Evolutionary conservation across 768 basidiomycete species (phyloP).

Genomic region (Kwoniella shandongensis): DNA sequence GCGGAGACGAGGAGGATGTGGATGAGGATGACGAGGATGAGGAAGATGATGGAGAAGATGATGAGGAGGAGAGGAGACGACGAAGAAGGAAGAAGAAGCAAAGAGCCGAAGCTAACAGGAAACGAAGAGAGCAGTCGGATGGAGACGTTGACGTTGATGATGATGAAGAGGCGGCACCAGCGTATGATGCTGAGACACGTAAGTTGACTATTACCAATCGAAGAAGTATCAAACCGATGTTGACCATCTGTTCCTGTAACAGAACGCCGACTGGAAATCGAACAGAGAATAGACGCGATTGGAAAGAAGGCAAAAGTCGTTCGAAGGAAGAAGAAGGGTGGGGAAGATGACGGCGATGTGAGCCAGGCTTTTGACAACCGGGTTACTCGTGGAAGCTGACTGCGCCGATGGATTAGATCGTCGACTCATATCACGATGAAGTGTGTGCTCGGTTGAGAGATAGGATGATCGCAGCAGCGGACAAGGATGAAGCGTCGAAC

Average conservation of each 20-base stretch:
- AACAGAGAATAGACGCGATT: constrained; percentile 82
- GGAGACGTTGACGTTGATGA: constrained; percentile 60
- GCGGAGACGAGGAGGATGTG: constrained; percentile 28
- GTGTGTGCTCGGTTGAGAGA: constrained; percentile 87
- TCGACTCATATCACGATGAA: constrained; percentile 85
- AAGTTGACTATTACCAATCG: constrained; percentile 4
- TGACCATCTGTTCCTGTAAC: no score
- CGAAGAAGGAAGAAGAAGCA: constrained; percentile 58
- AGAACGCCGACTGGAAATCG: constrained; percentile 76
- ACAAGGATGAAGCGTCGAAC: constrained; percentile 78
- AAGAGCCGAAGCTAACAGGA: constrained; percentile 57
- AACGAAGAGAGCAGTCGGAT: constrained; percentile 54
- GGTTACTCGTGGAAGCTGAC: no score
- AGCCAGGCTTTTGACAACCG: constrained; percentile 24
- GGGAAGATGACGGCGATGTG: constrained; percentile 72
- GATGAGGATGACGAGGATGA: constrained; percentile 50
- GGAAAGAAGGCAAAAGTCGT: constrained; percentile 73
- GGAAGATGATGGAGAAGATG: constrained; percentile 39
- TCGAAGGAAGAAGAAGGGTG: constrained; percentile 61
- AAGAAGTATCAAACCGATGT: no score
- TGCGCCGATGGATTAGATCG: constrained; percentile 37
- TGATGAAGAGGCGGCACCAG: constrained; percentile 64
- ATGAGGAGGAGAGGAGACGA: constrained; percentile 49
- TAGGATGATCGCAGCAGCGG: constrained; percentile 80
- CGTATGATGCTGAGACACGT: constrained; percentile 63